A percentile compares a stretch with the other conserved stretches of the same genome.
Evolutionary conservation across 176 grass and related monocot species (phyloP).

Genomic region (Lolium multiflorum): DNA sequence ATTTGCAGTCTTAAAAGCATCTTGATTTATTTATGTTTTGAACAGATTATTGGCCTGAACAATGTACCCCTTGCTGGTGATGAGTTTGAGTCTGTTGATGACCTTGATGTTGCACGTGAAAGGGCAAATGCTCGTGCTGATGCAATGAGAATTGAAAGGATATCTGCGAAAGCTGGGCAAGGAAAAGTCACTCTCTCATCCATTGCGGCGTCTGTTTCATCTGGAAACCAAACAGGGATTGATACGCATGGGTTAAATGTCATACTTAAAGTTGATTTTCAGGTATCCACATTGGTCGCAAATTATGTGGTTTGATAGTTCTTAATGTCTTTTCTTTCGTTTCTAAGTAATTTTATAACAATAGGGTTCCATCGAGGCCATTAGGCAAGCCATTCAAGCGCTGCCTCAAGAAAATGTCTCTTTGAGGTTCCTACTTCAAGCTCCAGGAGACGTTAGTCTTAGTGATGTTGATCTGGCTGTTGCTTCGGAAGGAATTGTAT

Average conservation of each 20-base stretch:
- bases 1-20: constrained; percentile 16
- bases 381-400: constrained; percentile 80
- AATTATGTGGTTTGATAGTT: neutral
- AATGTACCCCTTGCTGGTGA: constrained; percentile 91
- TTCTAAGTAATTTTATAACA: constrained; percentile 38
- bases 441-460: constrained; percentile 77
- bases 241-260: constrained; percentile 93
- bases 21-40: constrained; percentile 36
- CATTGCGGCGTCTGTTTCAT: constrained; percentile 77
- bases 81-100: constrained; percentile 78
- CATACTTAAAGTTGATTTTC: constrained; percentile 97
- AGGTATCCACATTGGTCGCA: constrained; percentile 56
- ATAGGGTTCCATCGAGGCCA: constrained; percentile 95
- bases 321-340: constrained; percentile 13
- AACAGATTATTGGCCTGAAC: constrained; percentile 86
- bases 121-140: constrained; percentile 68
- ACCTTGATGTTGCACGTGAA: constrained; percentile 69
- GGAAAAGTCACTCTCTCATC: constrained; percentile 85
- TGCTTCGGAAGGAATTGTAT: constrained; percentile 86
- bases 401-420: constrained; percentile 89
- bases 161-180: constrained; percentile 85
- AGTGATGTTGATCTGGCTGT: constrained; percentile 92
- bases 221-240: constrained; percentile 67
- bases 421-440: constrained; percentile 93
- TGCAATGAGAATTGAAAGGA: constrained; percentile 64